Evolutionary conservation across 169 alveolate genomes (phyloP), one percentile per base, ranked within the genome.

Genomic region (Amoebophrya sp.): DNA sequence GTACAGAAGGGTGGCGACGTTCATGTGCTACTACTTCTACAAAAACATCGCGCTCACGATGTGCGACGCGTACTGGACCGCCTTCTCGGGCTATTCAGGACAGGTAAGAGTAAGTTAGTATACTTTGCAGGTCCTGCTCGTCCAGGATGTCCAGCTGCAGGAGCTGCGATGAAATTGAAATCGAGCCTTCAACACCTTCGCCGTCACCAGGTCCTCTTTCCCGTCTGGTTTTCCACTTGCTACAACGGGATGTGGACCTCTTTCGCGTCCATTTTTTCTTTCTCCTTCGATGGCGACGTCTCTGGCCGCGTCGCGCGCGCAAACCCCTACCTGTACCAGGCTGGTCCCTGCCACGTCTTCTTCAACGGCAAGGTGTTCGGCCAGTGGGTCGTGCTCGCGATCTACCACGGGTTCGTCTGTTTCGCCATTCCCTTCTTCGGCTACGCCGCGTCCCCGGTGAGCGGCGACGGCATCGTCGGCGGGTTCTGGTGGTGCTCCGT

Each of bases 1-100:
- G 90, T 91, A 93, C 67, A 70, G 96, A 88, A 93, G 94, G 91
- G 94, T 94, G 41, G 48, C 95, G 18, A 78, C 97, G 91, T 94
- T 98, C 92, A 98, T 98, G 89, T 94, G 97, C 91, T 98, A 98
- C 94, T 98, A 97, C 97, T 97, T 98, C 93, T 98, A 98, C 95
- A 98, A 98, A 16, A 58, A 58, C 78, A 58, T 58, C 78, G 78
- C 78, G 7, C 23, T 58, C 34, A n/a, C 34, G 26, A 58, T 58
- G 78, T 58, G 39, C 26, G 78, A 58, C 78, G 34, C 34, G 78
- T 58, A 58, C 23, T 58, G 78, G 78, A 58, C 38, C 29, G 34
- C 38, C 7, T 58, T 58, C 23, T 13, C 78, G 26, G 78, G 78
- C 5, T 58, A 58, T 16, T 7, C 29, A 2, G 67, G n/a, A n/a